phyloP scores from a whole-genome alignment of 1,139 yeast genomes.

The Protomyces gravidus region DNA sequence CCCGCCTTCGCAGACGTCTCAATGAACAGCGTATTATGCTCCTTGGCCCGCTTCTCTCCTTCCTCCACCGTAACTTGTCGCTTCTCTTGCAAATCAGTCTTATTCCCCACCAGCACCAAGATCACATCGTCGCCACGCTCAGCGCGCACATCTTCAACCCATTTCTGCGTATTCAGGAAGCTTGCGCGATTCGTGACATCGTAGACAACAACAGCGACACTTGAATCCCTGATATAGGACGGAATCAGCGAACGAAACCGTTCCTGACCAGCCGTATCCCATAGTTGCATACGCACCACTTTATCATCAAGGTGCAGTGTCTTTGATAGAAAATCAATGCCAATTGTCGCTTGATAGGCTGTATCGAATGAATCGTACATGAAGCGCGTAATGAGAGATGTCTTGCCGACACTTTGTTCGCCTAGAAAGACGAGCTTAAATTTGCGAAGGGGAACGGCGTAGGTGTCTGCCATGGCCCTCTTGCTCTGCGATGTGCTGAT shows the following conservation, averaged over 20 bases:
- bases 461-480: conserved; percentile 20
- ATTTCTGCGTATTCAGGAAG: conserved; percentile 66
- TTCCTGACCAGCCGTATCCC: conserved; percentile 99
- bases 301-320: conserved; percentile 75
- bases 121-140: conserved; percentile 69
- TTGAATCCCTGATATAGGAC: conserved; percentile 90
- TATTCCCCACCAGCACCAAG: conserved; percentile 73
- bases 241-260: conserved; percentile 92
- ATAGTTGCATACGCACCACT: conserved; percentile 67
- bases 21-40: conserved; percentile 71
- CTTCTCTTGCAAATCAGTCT: conserved; percentile 63
- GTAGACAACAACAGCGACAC: conserved; percentile 92
- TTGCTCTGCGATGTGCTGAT: too few relatives aligned
- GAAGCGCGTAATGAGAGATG: conserved; percentile 88
- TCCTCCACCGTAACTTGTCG: conserved; percentile 80
- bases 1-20: conserved; percentile 96
- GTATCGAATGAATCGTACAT: conserved; percentile 99
- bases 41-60: conserved; percentile 72
- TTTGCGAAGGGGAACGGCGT: conserved; percentile 37
- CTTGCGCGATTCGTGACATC: conserved; percentile 81
- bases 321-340: conserved; percentile 89
- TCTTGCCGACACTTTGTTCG: conserved; percentile 65
- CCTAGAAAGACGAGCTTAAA: conserved; percentile 80
- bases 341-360: conserved; percentile 83
- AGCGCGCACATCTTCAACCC: conserved; percentile 81